Conservation (phyloP, 768 basidiomycete genomes). For the Lepiota venenata region DNA sequence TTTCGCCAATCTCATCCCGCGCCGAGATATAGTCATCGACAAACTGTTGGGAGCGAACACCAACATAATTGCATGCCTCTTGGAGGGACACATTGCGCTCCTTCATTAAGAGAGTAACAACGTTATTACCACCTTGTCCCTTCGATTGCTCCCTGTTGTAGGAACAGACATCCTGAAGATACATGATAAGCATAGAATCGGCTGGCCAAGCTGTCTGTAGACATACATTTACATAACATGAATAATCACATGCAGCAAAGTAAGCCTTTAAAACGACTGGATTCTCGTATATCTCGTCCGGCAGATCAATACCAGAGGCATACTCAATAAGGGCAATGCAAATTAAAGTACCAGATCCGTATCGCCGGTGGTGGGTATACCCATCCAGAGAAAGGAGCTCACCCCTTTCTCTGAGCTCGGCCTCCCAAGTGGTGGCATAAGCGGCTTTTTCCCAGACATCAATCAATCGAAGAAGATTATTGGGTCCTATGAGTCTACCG, state of each 20-base stretch:
- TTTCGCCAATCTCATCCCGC: slow-evolving; percentile 46
- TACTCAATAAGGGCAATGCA: background rate
- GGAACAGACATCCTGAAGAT: slow-evolving; percentile 57
- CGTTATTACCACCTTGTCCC: slow-evolving; percentile 53
- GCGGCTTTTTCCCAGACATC: background rate
- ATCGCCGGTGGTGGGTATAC: background rate
- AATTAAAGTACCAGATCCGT: background rate
- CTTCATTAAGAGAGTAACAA: slow-evolving; percentile 64
- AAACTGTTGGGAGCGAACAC: slow-evolving; percentile 42
- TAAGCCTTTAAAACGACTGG: background rate
- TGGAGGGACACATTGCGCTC: slow-evolving; percentile 50
- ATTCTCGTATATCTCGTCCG: background rate
- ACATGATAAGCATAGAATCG: slow-evolving; percentile 1
- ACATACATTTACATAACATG: no score
- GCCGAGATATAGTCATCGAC: slow-evolving; percentile 46
- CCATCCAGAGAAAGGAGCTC: no score
- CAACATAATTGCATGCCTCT: slow-evolving; percentile 54
- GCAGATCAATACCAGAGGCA: background rate
- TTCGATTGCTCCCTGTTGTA: slow-evolving; percentile 71
- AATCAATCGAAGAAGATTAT: no score
- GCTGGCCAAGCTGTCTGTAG: background rate
- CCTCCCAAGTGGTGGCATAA: background rate
- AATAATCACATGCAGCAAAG: background rate
- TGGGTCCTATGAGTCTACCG: no score
- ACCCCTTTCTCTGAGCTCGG: background rate